phyloP scores from a whole-genome alignment of 192 early-diverging fungal species.

The Coemansia sp. region DNA sequence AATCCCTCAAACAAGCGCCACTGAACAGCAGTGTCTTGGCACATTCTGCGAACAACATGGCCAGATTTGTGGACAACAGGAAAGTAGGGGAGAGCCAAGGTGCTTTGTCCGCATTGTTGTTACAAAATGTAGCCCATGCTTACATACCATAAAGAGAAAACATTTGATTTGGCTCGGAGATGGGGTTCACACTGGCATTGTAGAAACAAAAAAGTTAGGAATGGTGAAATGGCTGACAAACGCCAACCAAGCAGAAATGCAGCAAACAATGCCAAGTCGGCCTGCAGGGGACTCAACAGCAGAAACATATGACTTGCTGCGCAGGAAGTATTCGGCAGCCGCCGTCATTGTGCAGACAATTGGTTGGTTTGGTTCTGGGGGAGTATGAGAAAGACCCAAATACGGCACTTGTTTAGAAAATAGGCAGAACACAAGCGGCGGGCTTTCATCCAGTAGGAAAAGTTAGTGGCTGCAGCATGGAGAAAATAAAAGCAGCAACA shows the following conservation, averaged over 20 bases:
- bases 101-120: not conserved
- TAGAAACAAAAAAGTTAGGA: constrained; percentile 7
- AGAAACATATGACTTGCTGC: constrained; percentile 18
- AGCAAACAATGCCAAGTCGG: not conserved
- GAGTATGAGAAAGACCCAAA: not conserved
- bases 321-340: not conserved
- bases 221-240: not conserved
- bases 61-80: not conserved
- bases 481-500: not conserved
- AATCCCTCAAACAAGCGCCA: constrained; percentile 5
- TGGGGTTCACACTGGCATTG: not conserved
- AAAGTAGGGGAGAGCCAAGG: not conserved
- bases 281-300: constrained; percentile 4
- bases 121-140: not conserved
- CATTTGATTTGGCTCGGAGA: not conserved
- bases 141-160: not conserved
- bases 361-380: constrained; percentile 4
- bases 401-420: not conserved
- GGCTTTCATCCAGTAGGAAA: not conserved
- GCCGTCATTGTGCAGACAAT: not conserved
- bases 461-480: constrained; percentile 9
- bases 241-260: not conserved
- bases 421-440: not conserved
- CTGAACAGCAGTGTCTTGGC: not conserved
- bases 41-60: not conserved